These are phyloP conservation scores for Ustilago trichophora DNA, from an alignment of 1,284 basidiomycete species.

Conservation along the genomic window DNA sequence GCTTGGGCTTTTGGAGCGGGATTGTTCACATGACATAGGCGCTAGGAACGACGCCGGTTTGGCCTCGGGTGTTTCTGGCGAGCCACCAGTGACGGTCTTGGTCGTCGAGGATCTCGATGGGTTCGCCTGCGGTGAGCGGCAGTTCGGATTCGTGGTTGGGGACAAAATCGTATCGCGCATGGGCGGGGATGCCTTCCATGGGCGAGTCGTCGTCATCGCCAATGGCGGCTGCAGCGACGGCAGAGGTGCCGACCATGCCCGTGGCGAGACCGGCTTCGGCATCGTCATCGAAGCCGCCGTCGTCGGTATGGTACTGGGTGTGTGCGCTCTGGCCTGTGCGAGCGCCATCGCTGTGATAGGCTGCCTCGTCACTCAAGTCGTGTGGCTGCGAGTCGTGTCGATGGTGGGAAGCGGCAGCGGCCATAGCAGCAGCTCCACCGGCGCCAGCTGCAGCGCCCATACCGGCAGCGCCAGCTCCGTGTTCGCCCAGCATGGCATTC, in stretches of 20 bases:
- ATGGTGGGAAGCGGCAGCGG: constrained; percentile 42
- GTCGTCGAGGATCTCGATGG: constrained; percentile 58
- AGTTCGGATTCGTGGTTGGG: constrained; percentile 60
- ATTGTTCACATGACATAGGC: constrained; percentile 60
- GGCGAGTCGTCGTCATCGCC: constrained; percentile 41
- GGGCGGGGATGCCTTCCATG: constrained; percentile 55
- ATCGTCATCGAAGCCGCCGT: constrained; percentile 31
- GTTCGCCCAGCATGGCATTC: constrained; percentile 84
- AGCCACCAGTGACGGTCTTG: constrained; percentile 62
- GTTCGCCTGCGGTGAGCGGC: constrained; percentile 51
- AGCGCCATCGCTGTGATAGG: constrained; percentile 63
- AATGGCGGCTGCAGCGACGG: constrained; percentile 72
- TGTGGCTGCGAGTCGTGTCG: constrained; percentile 69
- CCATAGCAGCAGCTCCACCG: constrained; percentile 42
- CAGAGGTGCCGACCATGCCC: constrained; percentile 11
- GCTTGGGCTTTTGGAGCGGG: no score
- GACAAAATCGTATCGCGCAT: constrained; percentile 59
- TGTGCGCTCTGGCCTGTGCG: constrained; percentile 36
- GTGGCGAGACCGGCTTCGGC: constrained; percentile 17
- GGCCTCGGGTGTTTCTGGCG: constrained; percentile 45
- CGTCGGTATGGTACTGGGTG: constrained; percentile 66
- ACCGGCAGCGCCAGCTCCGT: constrained; percentile 75
- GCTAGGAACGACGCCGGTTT: constrained; percentile 58
- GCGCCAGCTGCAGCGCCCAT: constrained; percentile 17
- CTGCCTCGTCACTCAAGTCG: constrained; percentile 51